Evolutionary conservation across 495 filamentous ascomycete species (phyloP), one percentile per base, ranked within the genome.

Genomic region (Xylaria cubensis): DNA sequence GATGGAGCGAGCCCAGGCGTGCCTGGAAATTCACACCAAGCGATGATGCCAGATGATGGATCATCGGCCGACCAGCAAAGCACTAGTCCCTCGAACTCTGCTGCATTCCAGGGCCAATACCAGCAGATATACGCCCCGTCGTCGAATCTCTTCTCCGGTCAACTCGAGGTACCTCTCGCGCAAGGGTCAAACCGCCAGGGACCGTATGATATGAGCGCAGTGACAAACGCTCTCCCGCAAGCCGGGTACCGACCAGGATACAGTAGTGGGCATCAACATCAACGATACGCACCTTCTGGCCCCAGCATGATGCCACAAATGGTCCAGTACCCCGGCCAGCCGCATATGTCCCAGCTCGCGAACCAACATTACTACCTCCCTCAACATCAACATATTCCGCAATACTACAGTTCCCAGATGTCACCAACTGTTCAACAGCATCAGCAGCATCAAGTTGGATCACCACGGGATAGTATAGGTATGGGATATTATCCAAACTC

Each of bases 271-370:
- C 79, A 70, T 59, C 77, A 76, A 53, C 85, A 83, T 26, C 74
- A 83, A 74, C 85, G 81, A 76, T 80, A 79, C 63, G 75, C 77
- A 34, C 77, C 77, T 51, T 79, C 84, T 26, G 78, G 83, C 32
- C 76, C 86, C 26, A 75, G 73, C 36, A 78, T 85, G 56, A 80
- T 84, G 42, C 82, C 82, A 64, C 83, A 85, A 66, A 82, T 82
- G 48, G 71, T 81, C n/a, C 88, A 87, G 64, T 86, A 80, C 62
- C 77, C 76, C 32, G 74, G 75, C 8, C 82, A 81, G 36, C 59
- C 80, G 46, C 76, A 75, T 36, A 80, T 83, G 65, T 69, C 70
- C 24, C 77, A 79, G 61, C 74, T 79, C 34, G 79, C 76, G 46
- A 78, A 63, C 48, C 81, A 82, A 70, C 80, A 78, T 15, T 85